Conservation (phyloP, 495 filamentous ascomycete species). For the Tuber aestivum region DNA sequence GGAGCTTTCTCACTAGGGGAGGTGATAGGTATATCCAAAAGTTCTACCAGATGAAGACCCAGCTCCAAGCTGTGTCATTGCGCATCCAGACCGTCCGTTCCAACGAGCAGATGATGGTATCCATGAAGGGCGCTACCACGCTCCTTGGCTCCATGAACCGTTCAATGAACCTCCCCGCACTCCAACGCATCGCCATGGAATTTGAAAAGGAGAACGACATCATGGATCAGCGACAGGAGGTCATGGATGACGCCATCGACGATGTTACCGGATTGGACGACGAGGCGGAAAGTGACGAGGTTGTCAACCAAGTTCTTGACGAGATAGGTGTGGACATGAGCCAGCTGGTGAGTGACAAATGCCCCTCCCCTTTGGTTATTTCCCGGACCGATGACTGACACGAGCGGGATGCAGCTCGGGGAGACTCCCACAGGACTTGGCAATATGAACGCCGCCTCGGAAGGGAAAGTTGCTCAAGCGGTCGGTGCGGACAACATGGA, state of each 20-base stretch:
- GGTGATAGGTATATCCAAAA: constrained; percentile 79
- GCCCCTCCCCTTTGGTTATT: background rate
- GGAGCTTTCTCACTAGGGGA: background rate
- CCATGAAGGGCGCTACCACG: constrained; percentile 94
- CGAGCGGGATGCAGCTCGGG: constrained; percentile 54
- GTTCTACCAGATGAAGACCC: constrained; percentile 95
- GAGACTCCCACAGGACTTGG: constrained; percentile 72
- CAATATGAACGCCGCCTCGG: constrained; percentile 52
- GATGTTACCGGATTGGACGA: constrained; percentile 89
- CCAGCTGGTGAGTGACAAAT: constrained; percentile 61
- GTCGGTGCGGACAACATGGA: constrained; percentile 66
- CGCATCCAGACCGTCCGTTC: constrained; percentile 95
- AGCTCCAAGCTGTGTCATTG: constrained; percentile 89
- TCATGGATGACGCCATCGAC: constrained; percentile 99
- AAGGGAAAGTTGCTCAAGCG: constrained; percentile 66
- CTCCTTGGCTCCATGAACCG: constrained; percentile 93
- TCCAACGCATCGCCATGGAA: constrained; percentile 98
- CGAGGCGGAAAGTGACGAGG: constrained; percentile 87
- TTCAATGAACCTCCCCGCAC: constrained; percentile 89
- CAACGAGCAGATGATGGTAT: constrained; percentile 99
- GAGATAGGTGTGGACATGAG: constrained; percentile 92
- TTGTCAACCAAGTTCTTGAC: constrained; percentile 91
- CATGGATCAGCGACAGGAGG: constrained; percentile 98
- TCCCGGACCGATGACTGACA: constrained; percentile 4
- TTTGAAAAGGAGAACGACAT: constrained; percentile 98